These are phyloP conservation scores for Stereum hirsutum DNA, from an alignment of 1,284 basidiomycete genomes.

Conservation along the genomic window DNA sequence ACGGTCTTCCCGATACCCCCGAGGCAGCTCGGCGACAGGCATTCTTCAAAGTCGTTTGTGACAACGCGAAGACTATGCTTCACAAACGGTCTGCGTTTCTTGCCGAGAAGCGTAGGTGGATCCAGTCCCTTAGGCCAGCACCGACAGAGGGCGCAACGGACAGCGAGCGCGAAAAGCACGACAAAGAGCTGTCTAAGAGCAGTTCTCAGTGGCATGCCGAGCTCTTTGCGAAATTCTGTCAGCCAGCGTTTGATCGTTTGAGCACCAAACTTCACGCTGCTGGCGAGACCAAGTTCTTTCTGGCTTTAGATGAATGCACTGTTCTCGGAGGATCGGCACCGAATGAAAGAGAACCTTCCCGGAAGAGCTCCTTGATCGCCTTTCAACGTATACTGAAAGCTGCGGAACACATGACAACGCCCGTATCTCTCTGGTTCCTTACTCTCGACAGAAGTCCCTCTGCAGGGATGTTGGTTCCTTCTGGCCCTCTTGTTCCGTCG, in stretches of 20 bases:
- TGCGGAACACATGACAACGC: background rate
- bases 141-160: too few species aligned
- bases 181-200: background rate
- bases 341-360: background rate
- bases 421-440: background rate
- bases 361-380: background rate
- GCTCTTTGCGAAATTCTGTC: background rate
- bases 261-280: background rate
- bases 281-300: background rate
- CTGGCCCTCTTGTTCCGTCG: background rate
- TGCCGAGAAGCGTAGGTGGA: too few species aligned
- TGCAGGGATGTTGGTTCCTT: background rate
- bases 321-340: background rate
- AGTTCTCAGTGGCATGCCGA: background rate
- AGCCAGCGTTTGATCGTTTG: background rate
- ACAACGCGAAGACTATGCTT: background rate
- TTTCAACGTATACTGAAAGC: background rate
- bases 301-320: background rate
- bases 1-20: background rate
- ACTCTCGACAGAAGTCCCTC: background rate
- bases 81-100: too few species aligned
- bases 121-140: too few species aligned
- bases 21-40: background rate
- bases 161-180: too few species aligned
- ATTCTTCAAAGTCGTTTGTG: background rate